Evolutionary conservation across 441 rosid genomes (phyloP).

Genomic region (Populus hybrid): DNA sequence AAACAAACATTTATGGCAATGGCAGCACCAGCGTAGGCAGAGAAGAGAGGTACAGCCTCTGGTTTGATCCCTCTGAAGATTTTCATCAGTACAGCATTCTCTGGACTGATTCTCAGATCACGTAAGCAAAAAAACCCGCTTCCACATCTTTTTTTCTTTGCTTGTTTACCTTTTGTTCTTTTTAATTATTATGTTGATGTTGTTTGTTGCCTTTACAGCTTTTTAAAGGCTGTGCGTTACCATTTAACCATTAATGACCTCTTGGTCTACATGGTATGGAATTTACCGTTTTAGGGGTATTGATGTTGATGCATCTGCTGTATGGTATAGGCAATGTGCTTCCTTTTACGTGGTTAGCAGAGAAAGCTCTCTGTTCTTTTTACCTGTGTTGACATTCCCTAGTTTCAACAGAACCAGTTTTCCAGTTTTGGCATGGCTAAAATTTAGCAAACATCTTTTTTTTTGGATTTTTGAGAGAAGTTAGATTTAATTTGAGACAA

Average conservation of each 20-base stretch:
- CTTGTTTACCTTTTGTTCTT: neutral
- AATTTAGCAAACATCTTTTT: conserved; percentile 15
- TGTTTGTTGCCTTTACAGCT: conserved; percentile 1
- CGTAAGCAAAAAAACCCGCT: conserved; percentile 41
- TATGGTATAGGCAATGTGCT: conserved; percentile 6
- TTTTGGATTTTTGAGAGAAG: conserved; percentile 13
- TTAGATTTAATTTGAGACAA: neutral
- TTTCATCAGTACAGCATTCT: conserved; percentile 84
- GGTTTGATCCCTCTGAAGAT: conserved; percentile 97
- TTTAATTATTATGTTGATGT: neutral
- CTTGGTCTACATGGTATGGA: conserved; percentile 5
- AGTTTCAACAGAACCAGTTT: conserved; percentile 24
- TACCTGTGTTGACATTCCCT: conserved; percentile 15
- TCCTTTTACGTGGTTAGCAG: conserved; percentile 19
- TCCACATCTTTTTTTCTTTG: conserved; percentile 9
- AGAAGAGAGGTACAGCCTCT: conserved; percentile 91
- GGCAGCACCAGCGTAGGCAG: conserved; percentile 93
- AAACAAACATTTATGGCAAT: conserved; percentile 92
- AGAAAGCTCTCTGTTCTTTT: conserved; percentile 19
- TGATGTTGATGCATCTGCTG: conserved; percentile 17
- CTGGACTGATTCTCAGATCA: conserved; percentile 88
- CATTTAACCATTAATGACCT: conserved; percentile 10
- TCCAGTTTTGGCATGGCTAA: conserved; percentile 13
- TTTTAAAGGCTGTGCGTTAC: conserved; percentile 5
- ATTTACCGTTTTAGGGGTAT: conserved; percentile 14